Percentiles rank a stretch among this genome's conserved stretches.
Conservation (phyloP, 2,329 filamentous ascomycete genomes). For the Drechslera avenae region DNA sequence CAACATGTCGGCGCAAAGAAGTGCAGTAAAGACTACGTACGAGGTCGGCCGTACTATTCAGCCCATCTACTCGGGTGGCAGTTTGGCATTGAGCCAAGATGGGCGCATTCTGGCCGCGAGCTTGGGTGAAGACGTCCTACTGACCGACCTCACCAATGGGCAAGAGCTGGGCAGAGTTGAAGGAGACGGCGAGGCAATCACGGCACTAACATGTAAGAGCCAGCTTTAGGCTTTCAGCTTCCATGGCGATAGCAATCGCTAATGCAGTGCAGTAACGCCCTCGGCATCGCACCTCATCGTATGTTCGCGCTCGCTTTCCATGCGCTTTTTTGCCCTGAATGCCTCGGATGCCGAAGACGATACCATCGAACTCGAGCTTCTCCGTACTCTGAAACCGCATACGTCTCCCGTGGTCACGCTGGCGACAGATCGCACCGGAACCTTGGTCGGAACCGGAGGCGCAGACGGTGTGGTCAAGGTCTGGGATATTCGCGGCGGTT, state of each 20-base stretch:
- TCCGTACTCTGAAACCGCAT: constrained; percentile 87
- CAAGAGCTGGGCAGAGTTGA: constrained; percentile 84
- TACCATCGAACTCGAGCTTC: constrained; percentile 66
- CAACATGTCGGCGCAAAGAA: constrained; percentile 55
- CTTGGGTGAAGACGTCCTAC: constrained; percentile 86
- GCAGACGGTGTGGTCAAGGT: constrained; percentile 95
- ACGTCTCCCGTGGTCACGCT: constrained; percentile 86
- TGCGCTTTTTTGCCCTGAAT: constrained; percentile 84
- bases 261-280: constrained; percentile 70
- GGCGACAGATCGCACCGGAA: constrained; percentile 83
- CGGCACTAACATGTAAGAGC: constrained; percentile 67
- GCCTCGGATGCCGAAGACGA: constrained; percentile 61
- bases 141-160: constrained; percentile 84
- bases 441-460: constrained; percentile 87
- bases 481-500: constrained; percentile 91
- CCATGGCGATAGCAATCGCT: constrained; percentile 4
- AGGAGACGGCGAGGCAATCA: constrained; percentile 75
- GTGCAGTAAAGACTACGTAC: constrained; percentile 81
- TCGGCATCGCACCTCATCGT: constrained; percentile 85
- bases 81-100: constrained; percentile 79
- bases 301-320: constrained; percentile 93
- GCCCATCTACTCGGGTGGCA: constrained; percentile 92
- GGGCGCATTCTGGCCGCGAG: constrained; percentile 85
- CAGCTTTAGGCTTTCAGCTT: neutral
- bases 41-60: constrained; percentile 81